A percentile compares a stretch with the other conserved stretches of the same genome.
These are phyloP conservation scores for Camellia sinensis DNA, from an alignment of 148 eudicot genomes.

Conservation along the genomic window DNA sequence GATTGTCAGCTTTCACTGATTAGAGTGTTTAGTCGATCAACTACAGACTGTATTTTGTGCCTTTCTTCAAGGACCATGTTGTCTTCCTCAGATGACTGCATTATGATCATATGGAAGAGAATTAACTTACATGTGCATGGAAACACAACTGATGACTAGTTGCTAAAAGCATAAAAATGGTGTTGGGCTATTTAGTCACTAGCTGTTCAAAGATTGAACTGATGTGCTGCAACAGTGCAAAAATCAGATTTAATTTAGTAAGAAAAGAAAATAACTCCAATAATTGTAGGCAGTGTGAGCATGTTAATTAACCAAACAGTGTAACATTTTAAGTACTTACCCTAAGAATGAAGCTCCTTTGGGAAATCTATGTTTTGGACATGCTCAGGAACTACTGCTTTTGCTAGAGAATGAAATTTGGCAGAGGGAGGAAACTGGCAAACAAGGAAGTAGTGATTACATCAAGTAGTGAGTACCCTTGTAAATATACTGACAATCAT, in stretches of 20 bases:
- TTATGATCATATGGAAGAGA: constrained; percentile 1
- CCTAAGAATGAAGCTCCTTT: background rate
- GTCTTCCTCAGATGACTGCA: constrained; percentile 51
- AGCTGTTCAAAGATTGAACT: background rate
- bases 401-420: background rate
- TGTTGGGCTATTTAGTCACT: background rate
- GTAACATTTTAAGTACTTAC: background rate
- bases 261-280: background rate
- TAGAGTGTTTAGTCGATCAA: constrained; percentile 35
- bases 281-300: background rate
- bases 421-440: background rate
- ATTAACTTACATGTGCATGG: background rate
- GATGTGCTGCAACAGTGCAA: background rate
- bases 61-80: constrained; percentile 57
- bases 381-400: background rate
- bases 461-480: background rate
- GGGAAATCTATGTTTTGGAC: background rate
- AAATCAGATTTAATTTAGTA: background rate
- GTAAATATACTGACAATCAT: background rate
- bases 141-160: background rate
- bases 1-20: constrained; percentile 15
- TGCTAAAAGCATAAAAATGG: background rate
- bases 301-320: background rate
- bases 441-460: background rate
- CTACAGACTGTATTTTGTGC: constrained; percentile 42